Evolutionary conservation across 129 eudicot genomes (phyloP).

Genomic region (Artemisia argyi): DNA sequence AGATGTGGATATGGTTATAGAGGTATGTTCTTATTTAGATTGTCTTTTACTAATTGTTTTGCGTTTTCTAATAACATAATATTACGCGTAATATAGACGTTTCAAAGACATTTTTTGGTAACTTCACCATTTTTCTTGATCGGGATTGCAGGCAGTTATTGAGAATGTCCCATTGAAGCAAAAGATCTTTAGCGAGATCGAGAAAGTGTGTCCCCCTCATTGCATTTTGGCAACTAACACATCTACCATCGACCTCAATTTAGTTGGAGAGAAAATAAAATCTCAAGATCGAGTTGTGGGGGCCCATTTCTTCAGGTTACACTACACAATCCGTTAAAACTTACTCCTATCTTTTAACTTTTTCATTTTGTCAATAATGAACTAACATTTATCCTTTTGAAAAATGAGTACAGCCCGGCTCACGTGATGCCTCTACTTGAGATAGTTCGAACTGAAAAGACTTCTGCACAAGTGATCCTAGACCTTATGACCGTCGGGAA

Average conservation of each 20-base stretch:
- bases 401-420: slow-evolving; percentile 69
- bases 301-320: slow-evolving; percentile 97
- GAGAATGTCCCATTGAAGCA: slow-evolving; percentile 89
- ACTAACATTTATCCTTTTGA: slow-evolving; percentile 25
- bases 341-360: neutral
- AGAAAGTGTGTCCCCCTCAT: slow-evolving; percentile 79
- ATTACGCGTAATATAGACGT: slow-evolving; percentile 1
- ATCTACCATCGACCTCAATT: slow-evolving; percentile 82
- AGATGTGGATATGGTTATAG: slow-evolving; percentile 92
- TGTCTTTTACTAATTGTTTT: slow-evolving; percentile 47
- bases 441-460: slow-evolving; percentile 82
- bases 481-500: slow-evolving; percentile 93
- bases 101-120: neutral
- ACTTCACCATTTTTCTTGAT: slow-evolving; percentile 2
- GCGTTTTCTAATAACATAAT: slow-evolving; percentile 13
- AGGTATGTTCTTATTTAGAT: slow-evolving; percentile 48
- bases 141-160: slow-evolving; percentile 76
- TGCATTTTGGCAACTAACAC: slow-evolving; percentile 98
- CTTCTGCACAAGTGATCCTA: slow-evolving; percentile 92
- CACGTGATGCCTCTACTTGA: slow-evolving; percentile 98
- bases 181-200: slow-evolving; percentile 80
- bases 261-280: slow-evolving; percentile 68
- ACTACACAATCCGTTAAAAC: slow-evolving; percentile 11
- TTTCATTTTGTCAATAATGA: neutral
- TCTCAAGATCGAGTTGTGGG: slow-evolving; percentile 91